These are phyloP conservation scores for Debaryomyces udenii DNA, from an alignment of 1,139 yeast species.

Conservation along the genomic window DNA sequence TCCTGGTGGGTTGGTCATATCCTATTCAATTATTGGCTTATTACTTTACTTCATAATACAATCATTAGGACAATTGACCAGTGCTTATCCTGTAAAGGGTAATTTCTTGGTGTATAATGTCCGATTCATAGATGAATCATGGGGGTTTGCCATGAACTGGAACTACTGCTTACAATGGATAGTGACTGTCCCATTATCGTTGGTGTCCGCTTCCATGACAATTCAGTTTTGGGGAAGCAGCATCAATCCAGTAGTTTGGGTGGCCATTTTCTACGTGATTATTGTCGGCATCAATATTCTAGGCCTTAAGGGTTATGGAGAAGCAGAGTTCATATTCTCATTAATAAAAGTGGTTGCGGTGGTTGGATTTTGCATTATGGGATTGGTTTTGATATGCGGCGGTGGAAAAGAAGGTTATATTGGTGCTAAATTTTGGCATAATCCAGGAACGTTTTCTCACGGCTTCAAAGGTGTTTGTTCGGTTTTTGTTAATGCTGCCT, in stretches of 20 bases:
- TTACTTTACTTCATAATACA: conserved; percentile 59
- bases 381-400: conserved; percentile 45
- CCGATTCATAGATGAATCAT: conserved; percentile 34
- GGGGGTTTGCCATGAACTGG: conserved; percentile 39
- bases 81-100: conserved; percentile 60
- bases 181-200: conserved; percentile 46
- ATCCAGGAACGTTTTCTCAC: conserved; percentile 53
- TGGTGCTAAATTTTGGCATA: conserved; percentile 44
- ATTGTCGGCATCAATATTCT: conserved; percentile 43
- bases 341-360: conserved; percentile 47
- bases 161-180: conserved; percentile 37
- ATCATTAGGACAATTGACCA: conserved; percentile 66
- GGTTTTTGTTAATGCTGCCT: conserved; percentile 86
- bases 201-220: conserved; percentile 48
- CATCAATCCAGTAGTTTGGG: conserved; percentile 48
- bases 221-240: conserved; percentile 42
- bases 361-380: conserved; percentile 44
- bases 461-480: conserved; percentile 80
- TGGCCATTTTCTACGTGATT: conserved; percentile 41
- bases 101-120: conserved; percentile 44
- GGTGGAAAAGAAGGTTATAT: conserved; percentile 46
- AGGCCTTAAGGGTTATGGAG: conserved; percentile 52
- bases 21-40: conserved; percentile 60
- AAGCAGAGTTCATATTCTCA: conserved; percentile 45
- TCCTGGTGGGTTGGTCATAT: conserved; percentile 61